Base-by-base conservation (phyloP, 2,329 filamentous ascomycete genomes). In the Sordariomycetes sp. region DNA sequence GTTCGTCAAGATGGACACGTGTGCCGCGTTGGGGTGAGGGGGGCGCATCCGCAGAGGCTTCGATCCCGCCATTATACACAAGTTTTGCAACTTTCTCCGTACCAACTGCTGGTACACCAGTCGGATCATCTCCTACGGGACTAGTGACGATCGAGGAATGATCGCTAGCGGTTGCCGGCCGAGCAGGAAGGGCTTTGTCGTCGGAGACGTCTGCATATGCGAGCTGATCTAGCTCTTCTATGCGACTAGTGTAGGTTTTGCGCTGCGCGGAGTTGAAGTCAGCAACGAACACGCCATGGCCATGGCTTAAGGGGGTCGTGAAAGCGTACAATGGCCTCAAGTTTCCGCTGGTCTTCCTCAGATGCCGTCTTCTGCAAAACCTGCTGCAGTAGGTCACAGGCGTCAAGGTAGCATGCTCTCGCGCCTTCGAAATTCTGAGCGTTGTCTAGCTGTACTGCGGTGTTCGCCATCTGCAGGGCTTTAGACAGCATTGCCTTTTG, bases 401-500 rank as follows among this genome's bases (percentile, higher is more conserved):
- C 94, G 71, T 99, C 94, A 12, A 81, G 78, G 68, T 99, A 99
- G 15, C 92, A 90, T 65, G 90, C 83, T 67, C 95, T 85, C 20
- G 94, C 94, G 48, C 89, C 90, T 68, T 92, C 89, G 61, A 94
- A 92, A 66, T 97, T 96, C 65, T 94, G 89, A 15, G 90, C 90
- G 79, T 96, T 97, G 72, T 99, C 94, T 48, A 99, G 80, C 62
- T 96, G 81, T 28, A 99, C 94, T 24, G 94, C 94, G 13, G 89
- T 92, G 66, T 99, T 96, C 54, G 94, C 94, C 72, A 96, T 96
- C 67, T 95, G 87, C 57, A 99, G 75, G 0, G 94, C 94, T 64
- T 88, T 89, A n/a, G 92, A 96, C 39, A 99, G 79, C 91, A 97
- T 97, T 12, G 86, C 88, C 74, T 96, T 97, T 68, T 97, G 87